phyloP scores from a whole-genome alignment of 371 early-diverging fungal species.

The Parasitella parasitica region DNA sequence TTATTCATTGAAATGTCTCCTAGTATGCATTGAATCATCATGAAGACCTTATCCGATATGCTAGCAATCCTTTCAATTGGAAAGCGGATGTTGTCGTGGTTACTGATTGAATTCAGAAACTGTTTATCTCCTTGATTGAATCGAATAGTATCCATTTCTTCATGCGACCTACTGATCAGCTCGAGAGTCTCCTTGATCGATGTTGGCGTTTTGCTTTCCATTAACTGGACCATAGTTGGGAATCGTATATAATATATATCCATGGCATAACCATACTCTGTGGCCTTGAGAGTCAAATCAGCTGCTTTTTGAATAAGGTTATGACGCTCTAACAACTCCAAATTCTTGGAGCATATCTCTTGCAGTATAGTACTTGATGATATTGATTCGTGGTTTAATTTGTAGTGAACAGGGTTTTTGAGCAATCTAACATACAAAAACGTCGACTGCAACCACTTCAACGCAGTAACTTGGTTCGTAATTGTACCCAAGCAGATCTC shows the following conservation, averaged over 20 bases:
- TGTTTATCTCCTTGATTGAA: constrained; percentile 50
- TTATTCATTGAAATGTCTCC: constrained; percentile 38
- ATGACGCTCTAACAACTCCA: constrained; percentile 29
- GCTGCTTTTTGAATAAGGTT: constrained; percentile 16
- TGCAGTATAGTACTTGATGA: constrained; percentile 47
- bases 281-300: constrained; percentile 1
- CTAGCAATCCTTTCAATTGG: constrained; percentile 31
- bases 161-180: constrained; percentile 35
- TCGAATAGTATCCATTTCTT: constrained; percentile 45
- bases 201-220: constrained; percentile 7
- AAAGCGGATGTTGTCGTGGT: constrained; percentile 39
- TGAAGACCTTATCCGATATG: constrained; percentile 36
- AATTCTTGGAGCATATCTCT: constrained; percentile 59
- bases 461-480: constrained; percentile 45
- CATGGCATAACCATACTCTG: constrained; percentile 53
- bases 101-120: constrained; percentile 37
- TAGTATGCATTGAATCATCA: constrained; percentile 45
- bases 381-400: constrained; percentile 20
- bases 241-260: constrained; percentile 50
- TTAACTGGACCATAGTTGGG: constrained; percentile 39
- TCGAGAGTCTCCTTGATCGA: constrained; percentile 39
- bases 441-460: constrained; percentile 75
- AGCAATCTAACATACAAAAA: constrained; percentile 70
- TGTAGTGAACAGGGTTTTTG: constrained; percentile 65
- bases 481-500: constrained; percentile 81